A percentile compares a stretch with the other conserved stretches of the same genome.
Conservation (phyloP, 2,329 filamentous ascomycete genomes). For the Venturiaceae sp. region DNA sequence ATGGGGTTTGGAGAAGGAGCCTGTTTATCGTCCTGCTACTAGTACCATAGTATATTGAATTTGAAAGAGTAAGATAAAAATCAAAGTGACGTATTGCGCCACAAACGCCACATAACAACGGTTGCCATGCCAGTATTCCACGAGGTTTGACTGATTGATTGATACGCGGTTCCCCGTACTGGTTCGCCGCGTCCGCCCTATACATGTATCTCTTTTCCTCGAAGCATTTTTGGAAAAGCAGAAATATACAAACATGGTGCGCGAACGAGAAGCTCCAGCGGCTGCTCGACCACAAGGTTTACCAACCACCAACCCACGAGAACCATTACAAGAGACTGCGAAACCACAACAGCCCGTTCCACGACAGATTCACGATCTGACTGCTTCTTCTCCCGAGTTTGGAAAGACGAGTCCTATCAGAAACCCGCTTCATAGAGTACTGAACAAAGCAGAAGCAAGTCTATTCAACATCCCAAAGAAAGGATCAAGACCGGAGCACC, state of each 20-base stretch:
- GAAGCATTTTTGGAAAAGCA: background rate
- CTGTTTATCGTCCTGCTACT: background rate
- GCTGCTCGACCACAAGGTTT: background rate
- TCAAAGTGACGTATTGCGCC: too few relatives aligned
- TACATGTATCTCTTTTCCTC: background rate
- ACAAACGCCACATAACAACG: too few relatives aligned
- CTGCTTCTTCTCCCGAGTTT: slow-evolving; percentile 35
- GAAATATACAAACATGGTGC: background rate
- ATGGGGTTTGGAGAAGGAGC: background rate
- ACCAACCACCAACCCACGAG: background rate
- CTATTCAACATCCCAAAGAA: slow-evolving; percentile 44
- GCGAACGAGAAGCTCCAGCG: slow-evolving; percentile 1
- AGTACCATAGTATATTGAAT: too few relatives aligned
- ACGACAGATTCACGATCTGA: background rate
- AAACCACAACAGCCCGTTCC: background rate
- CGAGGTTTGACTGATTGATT: too few relatives aligned
- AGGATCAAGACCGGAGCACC: slow-evolving; percentile 41
- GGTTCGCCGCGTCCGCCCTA: background rate
- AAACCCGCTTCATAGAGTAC: slow-evolving; percentile 25
- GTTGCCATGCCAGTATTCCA: background rate
- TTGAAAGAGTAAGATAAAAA: too few relatives aligned
- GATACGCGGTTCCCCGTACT: background rate
- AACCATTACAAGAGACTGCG: background rate
- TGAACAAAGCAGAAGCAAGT: slow-evolving; percentile 23
- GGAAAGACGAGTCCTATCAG: slow-evolving; percentile 49